Evolutionary conservation across 2,329 filamentous ascomycete genomes (phyloP), one percentile per base, ranked within the genome.

Genomic region (Penicillium sumatraense): DNA sequence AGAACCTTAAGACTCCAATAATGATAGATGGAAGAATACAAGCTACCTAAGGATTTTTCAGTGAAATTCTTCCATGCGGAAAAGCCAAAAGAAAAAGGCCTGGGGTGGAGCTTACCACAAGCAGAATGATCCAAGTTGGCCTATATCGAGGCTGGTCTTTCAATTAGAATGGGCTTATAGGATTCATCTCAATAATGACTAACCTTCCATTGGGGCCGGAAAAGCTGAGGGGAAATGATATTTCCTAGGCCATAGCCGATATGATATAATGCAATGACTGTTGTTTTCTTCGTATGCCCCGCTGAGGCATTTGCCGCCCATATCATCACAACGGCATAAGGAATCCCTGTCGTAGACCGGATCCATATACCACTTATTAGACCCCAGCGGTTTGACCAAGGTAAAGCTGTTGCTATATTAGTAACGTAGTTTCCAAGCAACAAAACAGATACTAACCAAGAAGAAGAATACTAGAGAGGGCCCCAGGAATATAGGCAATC

Each of bases 271-370:
- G 59, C 59, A 36, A 63, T 62, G 4, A 62, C 57, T 0, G 75
- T 78, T 2, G 77, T 72, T 57, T 78, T 78, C 61, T 79, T 79
- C 0, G 76, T 78, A 54, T 78, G 75, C 1, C 76, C 73, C 0
- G 73, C 72, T 1, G 69, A 71, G 31, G 68, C 69, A 56, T 74
- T 74, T 3, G 72, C 70, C 20, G 71, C 72, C 72, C 71, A 73
- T 5, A 75, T 70, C 74, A 75, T 75, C 3, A 75, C 73, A 16
- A 76, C 69, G 4, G 68, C 69, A 49, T 75, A 75, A 2, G 71
- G 70, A 27, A 75, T 72, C 0, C 74, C 74, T 1, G 62, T 67
- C 2, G 73, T 73, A 1, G 70, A 70, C 4, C 73, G 67, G 40
- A 76, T 72, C 68, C 73, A 77, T 42, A 75, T 75, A 1, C 71